A percentile compares a stretch with the other conserved stretches of the same genome.
Evolutionary conservation across 2,329 filamentous ascomycete species (phyloP).

Genomic region (Aotearoamyces nothofagi): DNA sequence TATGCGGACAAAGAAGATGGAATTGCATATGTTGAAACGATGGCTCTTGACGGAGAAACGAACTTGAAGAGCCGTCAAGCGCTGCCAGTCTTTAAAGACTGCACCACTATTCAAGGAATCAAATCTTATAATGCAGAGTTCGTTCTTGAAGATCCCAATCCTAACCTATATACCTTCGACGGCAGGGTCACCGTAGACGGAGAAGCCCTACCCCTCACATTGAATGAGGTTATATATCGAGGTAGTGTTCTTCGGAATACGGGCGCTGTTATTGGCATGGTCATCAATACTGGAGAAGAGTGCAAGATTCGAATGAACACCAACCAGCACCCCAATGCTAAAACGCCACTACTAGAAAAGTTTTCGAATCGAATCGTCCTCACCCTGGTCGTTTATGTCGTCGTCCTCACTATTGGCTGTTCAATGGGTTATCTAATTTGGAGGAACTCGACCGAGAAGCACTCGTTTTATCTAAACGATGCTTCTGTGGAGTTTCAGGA

Average conservation of each 20-base stretch:
- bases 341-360: constrained; percentile 68
- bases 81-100: constrained; percentile 45
- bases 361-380: constrained; percentile 76
- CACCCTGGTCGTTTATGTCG: constrained; percentile 64
- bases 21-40: constrained; percentile 71
- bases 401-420: constrained; percentile 59
- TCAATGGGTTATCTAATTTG: constrained; percentile 69
- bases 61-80: constrained; percentile 66
- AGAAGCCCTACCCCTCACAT: constrained; percentile 54
- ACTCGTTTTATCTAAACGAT: constrained; percentile 57
- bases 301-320: constrained; percentile 97
- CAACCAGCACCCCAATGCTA: constrained; percentile 75
- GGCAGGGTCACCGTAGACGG: constrained; percentile 45
- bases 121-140: constrained; percentile 41
- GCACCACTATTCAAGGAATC: constrained; percentile 38
- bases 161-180: constrained; percentile 63
- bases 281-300: constrained; percentile 84
- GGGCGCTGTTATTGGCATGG: constrained; percentile 54
- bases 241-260: constrained; percentile 72
- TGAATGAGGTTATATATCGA: constrained; percentile 72
- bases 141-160: constrained; percentile 63
- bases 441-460: constrained; percentile 42
- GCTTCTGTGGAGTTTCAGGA: constrained; percentile 53
- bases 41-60: constrained; percentile 73
- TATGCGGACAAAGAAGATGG: constrained; percentile 64